These are phyloP conservation scores for Hygrocybe punicea DNA, from an alignment of 768 basidiomycete genomes.

Conservation along the genomic window DNA sequence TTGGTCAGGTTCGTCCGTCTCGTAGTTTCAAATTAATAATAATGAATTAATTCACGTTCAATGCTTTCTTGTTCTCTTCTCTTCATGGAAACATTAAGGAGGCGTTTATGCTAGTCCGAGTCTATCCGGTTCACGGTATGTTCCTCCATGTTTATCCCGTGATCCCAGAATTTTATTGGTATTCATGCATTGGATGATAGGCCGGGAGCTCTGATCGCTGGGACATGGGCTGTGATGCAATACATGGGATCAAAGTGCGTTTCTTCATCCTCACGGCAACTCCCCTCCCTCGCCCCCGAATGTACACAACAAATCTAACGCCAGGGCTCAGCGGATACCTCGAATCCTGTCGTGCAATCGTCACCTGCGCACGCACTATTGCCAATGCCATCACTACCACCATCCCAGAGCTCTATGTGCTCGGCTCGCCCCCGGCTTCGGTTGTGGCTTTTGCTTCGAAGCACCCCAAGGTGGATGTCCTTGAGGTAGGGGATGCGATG, in stretches of 20 bases:
- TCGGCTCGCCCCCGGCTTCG: constrained; percentile 86
- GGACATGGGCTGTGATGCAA: constrained; percentile 95
- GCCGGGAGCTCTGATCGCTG: constrained; percentile 89
- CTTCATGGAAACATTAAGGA: constrained; percentile 40
- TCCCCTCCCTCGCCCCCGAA: too few relatives aligned
- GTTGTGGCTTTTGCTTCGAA: constrained; percentile 84
- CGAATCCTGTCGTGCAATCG: constrained; percentile 78
- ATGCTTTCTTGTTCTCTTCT: neutral
- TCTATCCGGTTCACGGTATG: constrained; percentile 84
- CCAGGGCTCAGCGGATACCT: constrained; percentile 69
- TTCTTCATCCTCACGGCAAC: neutral
- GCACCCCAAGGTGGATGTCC: constrained; percentile 61
- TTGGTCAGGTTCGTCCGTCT: constrained; percentile 60
- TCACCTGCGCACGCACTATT: constrained; percentile 68
- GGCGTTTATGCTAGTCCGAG: constrained; percentile 90
- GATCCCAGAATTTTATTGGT: neutral
- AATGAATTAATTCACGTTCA: neutral
- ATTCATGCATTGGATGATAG: constrained; percentile 35
- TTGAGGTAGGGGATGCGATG: constrained; percentile 91
- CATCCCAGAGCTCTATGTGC: constrained; percentile 80
- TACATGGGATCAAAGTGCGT: constrained; percentile 83
- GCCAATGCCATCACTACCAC: constrained; percentile 59
- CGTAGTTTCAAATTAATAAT: constrained; percentile 2
- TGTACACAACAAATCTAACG: neutral
- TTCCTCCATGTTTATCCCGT: neutral